A percentile compares a stretch with the other conserved stretches of the same genome.
These are phyloP conservation scores for Globisporangium middletonii DNA, from an alignment of 352 stramenopile species.

Conservation along the genomic window DNA sequence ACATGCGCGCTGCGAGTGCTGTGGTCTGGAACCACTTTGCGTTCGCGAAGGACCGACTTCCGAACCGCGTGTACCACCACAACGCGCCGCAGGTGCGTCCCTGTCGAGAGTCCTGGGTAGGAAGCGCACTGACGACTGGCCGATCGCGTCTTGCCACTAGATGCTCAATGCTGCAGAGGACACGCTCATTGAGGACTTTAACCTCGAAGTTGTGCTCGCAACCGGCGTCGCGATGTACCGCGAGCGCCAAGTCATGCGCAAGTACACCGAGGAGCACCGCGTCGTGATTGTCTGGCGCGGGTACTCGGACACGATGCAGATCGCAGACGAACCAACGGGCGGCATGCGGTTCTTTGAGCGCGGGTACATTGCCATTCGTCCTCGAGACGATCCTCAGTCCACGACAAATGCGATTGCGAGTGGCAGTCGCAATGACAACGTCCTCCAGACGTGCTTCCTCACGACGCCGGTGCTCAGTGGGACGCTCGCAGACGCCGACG, in stretches of 20 bases:
- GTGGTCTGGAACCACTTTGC: constrained; percentile 31
- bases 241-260: constrained; percentile 22
- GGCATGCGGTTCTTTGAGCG: constrained; percentile 38
- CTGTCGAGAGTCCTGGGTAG: not conserved
- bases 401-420: not conserved
- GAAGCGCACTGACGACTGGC: not conserved
- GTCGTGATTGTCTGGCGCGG: constrained; percentile 35
- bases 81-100: constrained; percentile 10
- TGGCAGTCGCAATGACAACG: constrained; percentile 6
- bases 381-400: not conserved
- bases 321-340: constrained; percentile 30
- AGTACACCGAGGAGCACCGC: constrained; percentile 25
- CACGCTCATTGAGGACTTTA: constrained; percentile 28
- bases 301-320: constrained; percentile 31
- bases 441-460: constrained; percentile 18
- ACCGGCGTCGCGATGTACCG: constrained; percentile 26
- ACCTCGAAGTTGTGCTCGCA: constrained; percentile 24
- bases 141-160: not conserved
- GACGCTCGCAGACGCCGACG: not conserved
- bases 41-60: constrained; percentile 13
- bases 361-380: constrained; percentile 25
- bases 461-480: constrained; percentile 12
- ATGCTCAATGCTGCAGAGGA: constrained; percentile 22
- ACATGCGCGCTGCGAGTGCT: constrained; percentile 14
- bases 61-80: constrained; percentile 28